phyloP scores from a whole-genome alignment of 805 yeast genomes.

The Nakazawaea ernobii region DNA sequence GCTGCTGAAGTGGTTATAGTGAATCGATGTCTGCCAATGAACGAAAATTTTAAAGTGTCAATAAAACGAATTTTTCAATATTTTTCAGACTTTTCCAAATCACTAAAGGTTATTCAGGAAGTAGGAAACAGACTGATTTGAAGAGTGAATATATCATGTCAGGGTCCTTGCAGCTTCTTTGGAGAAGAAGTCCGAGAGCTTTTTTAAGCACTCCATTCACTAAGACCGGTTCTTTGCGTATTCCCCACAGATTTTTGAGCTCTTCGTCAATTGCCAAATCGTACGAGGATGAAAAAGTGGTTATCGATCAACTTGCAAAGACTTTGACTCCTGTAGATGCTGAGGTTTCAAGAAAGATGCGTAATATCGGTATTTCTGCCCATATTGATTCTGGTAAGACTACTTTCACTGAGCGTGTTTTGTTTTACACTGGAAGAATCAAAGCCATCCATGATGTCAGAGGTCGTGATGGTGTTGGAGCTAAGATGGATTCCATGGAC shows the following conservation, averaged over 20 bases:
- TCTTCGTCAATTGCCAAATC: slow-evolving; percentile 14
- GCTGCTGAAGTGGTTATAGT: slow-evolving; percentile 3
- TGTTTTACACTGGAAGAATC: slow-evolving; percentile 94
- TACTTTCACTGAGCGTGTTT: slow-evolving; percentile 94
- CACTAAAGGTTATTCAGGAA: too few relatives aligned
- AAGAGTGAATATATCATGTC: background rate
- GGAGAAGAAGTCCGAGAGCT: background rate
- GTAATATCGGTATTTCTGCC: slow-evolving; percentile 97
- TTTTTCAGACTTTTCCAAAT: background rate
- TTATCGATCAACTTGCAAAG: slow-evolving; percentile 52
- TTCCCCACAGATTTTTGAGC: background rate
- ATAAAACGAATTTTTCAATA: background rate
- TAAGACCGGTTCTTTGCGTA: background rate
- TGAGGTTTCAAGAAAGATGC: slow-evolving; percentile 48
- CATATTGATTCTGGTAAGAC: slow-evolving; percentile 98
- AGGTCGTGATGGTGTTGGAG: slow-evolving; percentile 97
- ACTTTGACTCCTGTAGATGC: slow-evolving; percentile 47
- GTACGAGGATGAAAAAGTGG: slow-evolving; percentile 70
- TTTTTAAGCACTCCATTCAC: background rate
- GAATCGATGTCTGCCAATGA: background rate
- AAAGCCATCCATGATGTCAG: slow-evolving; percentile 95
- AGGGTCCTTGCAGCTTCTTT: background rate
- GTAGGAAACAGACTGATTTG: too few relatives aligned
- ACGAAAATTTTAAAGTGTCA: slow-evolving; percentile 1
- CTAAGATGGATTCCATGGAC: slow-evolving; percentile 99